A percentile compares a stretch with the other conserved stretches of the same genome.
Conservation (phyloP, 306 rosid species). For the Prosopis cineraria region DNA sequence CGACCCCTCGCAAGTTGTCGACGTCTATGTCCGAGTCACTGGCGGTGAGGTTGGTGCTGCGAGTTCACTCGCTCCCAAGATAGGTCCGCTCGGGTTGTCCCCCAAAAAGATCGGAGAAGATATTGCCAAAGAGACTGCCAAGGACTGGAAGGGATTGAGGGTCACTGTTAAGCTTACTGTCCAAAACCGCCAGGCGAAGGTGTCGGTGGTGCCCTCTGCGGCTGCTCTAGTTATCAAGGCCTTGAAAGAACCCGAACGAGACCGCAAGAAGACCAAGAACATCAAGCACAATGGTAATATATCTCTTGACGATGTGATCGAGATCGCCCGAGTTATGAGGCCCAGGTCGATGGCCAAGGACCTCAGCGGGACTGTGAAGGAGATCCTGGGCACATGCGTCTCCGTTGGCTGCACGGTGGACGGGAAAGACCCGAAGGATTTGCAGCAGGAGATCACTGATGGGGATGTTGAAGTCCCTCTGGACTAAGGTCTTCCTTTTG, state of each 20-base stretch:
- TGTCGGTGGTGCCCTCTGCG: slow-evolving; percentile 79
- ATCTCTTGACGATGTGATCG: slow-evolving; percentile 78
- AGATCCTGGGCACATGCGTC: slow-evolving; percentile 75
- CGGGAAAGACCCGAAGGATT: slow-evolving; percentile 74
- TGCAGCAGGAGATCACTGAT: slow-evolving; percentile 71
- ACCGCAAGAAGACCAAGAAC: slow-evolving; percentile 74
- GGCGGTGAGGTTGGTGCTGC: slow-evolving; percentile 93
- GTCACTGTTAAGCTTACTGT: slow-evolving; percentile 85
- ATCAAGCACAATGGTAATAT: slow-evolving; percentile 78
- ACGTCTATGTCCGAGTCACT: slow-evolving; percentile 75
- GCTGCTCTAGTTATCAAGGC: slow-evolving; percentile 87
- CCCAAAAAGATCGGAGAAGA: slow-evolving; percentile 92
- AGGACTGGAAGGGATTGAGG: slow-evolving; percentile 86
- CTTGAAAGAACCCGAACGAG: slow-evolving; percentile 80
- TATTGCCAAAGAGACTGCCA: slow-evolving; percentile 81
- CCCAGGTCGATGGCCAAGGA: slow-evolving; percentile 85
- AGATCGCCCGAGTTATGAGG: slow-evolving; percentile 71
- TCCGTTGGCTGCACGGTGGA: slow-evolving; percentile 85
- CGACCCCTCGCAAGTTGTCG: slow-evolving; percentile 77
- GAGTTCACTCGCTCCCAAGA: slow-evolving; percentile 87
- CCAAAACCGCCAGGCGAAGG: slow-evolving; percentile 86
- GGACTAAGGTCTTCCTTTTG: slow-evolving; percentile 45
- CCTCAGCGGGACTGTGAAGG: slow-evolving; percentile 65
- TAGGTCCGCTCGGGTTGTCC: slow-evolving; percentile 86
- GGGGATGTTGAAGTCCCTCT: slow-evolving; percentile 76